phyloP scores from a whole-genome alignment of 805 yeast species.

The Metschnikowia baotianmanensis region DNA sequence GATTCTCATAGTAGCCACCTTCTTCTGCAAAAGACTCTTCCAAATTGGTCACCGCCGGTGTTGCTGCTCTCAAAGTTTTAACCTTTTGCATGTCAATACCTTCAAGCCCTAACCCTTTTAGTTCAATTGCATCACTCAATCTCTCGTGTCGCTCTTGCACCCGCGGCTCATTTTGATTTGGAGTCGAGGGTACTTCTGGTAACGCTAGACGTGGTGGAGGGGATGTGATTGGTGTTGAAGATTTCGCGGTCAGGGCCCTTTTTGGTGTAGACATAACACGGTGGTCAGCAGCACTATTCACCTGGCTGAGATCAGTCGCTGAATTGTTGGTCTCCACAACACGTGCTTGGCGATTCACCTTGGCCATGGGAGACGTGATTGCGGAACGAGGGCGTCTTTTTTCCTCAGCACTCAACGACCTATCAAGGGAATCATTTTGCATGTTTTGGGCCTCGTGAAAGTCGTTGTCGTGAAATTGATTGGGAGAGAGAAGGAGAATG shows the following conservation, averaged over 20 bases:
- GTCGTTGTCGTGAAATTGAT: constrained; percentile 35
- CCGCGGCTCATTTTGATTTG: constrained; percentile 10
- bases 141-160: background rate
- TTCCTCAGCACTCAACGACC: constrained; percentile 19
- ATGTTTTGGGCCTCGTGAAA: constrained; percentile 24
- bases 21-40: constrained; percentile 23
- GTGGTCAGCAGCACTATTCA: background rate
- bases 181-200: constrained; percentile 30
- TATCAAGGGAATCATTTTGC: constrained; percentile 2
- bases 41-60: constrained; percentile 37
- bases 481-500: constrained; percentile 38
- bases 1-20: background rate
- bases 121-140: constrained; percentile 9
- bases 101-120: constrained; percentile 39
- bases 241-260: constrained; percentile 1
- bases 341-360: constrained; percentile 43
- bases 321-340: constrained; percentile 36
- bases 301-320: constrained; percentile 4
- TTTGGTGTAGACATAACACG: constrained; percentile 18
- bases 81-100: constrained; percentile 24
- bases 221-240: constrained; percentile 21
- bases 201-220: constrained; percentile 40
- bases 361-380: constrained; percentile 41
- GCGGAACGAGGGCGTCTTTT: constrained; percentile 25
- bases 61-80: constrained; percentile 12